Evolutionary conservation across 352 stramenopile species (phyloP).

Genomic region (Phytopythium cucurbitacearum): DNA sequence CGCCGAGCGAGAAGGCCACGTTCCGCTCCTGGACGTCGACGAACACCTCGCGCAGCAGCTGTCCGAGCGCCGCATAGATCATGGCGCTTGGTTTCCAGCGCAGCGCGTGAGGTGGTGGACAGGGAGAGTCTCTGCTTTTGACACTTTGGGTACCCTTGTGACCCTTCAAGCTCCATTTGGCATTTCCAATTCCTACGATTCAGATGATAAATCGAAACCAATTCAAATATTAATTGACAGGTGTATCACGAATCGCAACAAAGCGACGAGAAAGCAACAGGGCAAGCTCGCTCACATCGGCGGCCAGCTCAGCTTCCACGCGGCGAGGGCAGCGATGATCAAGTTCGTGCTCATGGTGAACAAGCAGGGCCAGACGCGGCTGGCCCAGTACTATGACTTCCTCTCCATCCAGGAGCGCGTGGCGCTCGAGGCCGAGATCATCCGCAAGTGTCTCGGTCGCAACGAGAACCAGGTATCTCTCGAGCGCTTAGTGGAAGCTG

Average conservation of each 20-base stretch:
- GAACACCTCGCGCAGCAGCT: conserved; percentile 66
- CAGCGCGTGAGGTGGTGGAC: conserved; percentile 4
- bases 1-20: conserved; percentile 61
- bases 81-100: conserved; percentile 16
- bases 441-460: conserved; percentile 98
- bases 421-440: conserved; percentile 98
- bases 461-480: conserved; percentile 91
- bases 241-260: background rate
- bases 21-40: conserved; percentile 49
- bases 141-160: background rate
- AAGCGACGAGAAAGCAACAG: background rate
- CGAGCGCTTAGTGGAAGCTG: background rate
- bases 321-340: conserved; percentile 64
- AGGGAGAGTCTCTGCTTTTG: background rate
- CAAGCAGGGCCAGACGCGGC: conserved; percentile 99
- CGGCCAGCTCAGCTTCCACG: background rate
- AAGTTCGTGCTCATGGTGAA: conserved; percentile 97
- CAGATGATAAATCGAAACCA: background rate
- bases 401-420: conserved; percentile 97
- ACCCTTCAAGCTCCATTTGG: conserved; percentile 16
- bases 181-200: background rate
- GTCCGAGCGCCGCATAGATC: conserved; percentile 48
- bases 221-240: background rate
- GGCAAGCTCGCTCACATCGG: background rate
- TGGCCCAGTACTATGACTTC: conserved; percentile 99